Conservation (phyloP, 192 early-diverging fungal species). For the Linnemannia schmuckeri region DNA sequence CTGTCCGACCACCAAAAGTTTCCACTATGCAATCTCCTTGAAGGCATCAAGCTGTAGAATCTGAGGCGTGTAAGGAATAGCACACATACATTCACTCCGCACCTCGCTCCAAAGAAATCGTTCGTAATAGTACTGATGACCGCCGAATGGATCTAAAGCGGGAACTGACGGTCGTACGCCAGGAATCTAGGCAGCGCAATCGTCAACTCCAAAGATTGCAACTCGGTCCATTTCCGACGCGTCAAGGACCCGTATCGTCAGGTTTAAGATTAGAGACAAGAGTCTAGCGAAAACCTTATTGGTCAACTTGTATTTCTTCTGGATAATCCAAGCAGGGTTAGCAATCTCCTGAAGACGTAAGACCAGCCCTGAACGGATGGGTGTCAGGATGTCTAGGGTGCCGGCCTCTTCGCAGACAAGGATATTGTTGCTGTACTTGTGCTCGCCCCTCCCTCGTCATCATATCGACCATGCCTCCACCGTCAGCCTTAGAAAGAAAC, state of each 20-base stretch:
- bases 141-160: conserved; percentile 49
- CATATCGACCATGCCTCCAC: conserved; percentile 59
- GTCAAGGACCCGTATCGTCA: conserved; percentile 19
- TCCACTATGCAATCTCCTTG: conserved; percentile 38
- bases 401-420: conserved; percentile 59
- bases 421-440: conserved; percentile 40
- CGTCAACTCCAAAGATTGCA: conserved; percentile 38
- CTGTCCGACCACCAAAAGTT: conserved; percentile 14
- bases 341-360: conserved; percentile 57
- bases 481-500: conserved; percentile 37
- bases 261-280: neutral
- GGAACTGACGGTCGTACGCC: neutral
- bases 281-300: conserved; percentile 16
- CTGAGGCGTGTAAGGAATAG: conserved; percentile 39
- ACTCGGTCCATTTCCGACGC: conserved; percentile 22
- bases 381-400: conserved; percentile 55
- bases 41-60: conserved; percentile 32
- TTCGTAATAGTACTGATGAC: conserved; percentile 55
- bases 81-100: conserved; percentile 59
- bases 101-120: conserved; percentile 64
- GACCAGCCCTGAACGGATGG: conserved; percentile 58
- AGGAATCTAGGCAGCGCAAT: conserved; percentile 15
- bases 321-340: conserved; percentile 18
- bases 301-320: conserved; percentile 31
- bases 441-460: conserved; percentile 33